A percentile compares a stretch with the other conserved stretches of the same genome.
These are phyloP conservation scores for Draba incana DNA, from an alignment of 345 rosid species.

Conservation along the genomic window DNA sequence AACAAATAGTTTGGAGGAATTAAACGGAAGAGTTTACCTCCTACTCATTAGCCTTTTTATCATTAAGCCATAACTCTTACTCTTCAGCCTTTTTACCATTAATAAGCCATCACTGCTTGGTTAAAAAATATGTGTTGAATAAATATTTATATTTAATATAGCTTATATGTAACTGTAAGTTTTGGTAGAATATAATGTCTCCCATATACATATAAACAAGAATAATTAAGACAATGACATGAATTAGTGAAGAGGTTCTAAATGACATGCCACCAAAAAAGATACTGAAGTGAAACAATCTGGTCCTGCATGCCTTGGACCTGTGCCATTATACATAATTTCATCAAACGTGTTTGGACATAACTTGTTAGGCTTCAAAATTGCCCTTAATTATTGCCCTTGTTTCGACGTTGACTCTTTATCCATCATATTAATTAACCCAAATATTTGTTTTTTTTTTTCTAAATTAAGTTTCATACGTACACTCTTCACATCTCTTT, in stretches of 20 bases:
- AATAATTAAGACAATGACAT: constrained; percentile 9
- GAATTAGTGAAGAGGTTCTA: constrained; percentile 16
- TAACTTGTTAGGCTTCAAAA: constrained; percentile 33
- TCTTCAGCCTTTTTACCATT: too few species aligned
- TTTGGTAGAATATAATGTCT: constrained; percentile 27
- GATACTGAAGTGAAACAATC: constrained; percentile 12
- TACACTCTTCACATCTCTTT: neutral
- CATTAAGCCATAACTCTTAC: too few species aligned
- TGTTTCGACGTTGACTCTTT: constrained; percentile 33
- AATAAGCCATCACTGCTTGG: too few species aligned
- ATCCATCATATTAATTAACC: constrained; percentile 6
- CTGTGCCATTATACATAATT: constrained; percentile 22
- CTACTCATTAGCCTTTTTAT: too few species aligned
- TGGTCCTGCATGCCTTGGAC: constrained; percentile 42
- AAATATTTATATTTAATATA: too few species aligned
- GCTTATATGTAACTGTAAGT: constrained; percentile 1
- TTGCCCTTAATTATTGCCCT: constrained; percentile 22
- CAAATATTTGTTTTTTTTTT: neutral
- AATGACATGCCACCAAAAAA: constrained; percentile 32
- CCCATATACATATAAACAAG: neutral
- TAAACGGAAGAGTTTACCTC: too few species aligned
- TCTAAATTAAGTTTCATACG: neutral
- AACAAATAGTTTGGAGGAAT: too few species aligned
- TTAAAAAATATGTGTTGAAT: too few species aligned
- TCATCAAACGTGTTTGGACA: constrained; percentile 36